These are phyloP conservation scores for Rhododendron ferrugineum DNA, from an alignment of 148 eudicot genomes.

Conservation along the genomic window DNA sequence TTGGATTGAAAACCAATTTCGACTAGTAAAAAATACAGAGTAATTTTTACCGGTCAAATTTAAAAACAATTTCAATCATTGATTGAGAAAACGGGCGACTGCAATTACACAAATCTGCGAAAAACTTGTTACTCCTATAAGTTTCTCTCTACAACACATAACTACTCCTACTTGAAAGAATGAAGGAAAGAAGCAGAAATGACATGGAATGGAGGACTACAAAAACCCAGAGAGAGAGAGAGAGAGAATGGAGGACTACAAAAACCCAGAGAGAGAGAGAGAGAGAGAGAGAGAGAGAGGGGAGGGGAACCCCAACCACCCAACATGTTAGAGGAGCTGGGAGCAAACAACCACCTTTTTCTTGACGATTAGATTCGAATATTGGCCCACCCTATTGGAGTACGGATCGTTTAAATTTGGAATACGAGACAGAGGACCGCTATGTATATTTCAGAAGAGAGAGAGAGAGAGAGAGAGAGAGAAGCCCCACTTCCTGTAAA, in stretches of 20 bases:
- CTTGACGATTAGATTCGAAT: background rate
- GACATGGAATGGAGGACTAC: background rate
- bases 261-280: background rate
- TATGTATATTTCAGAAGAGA: background rate
- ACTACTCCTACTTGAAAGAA: background rate
- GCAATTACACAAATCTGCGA: fast-evolving
- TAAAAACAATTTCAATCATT: no score
- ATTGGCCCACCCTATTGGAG: background rate
- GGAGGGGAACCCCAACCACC: background rate
- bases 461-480: background rate
- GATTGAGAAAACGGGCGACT: no score
- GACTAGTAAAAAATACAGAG: no score
- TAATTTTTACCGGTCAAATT: no score
- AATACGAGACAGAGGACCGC: background rate
- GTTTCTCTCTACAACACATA: no score
- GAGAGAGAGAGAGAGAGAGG: background rate
- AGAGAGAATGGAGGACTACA: no score
- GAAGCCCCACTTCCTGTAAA: background rate
- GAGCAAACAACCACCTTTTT: background rate
- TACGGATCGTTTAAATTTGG: background rate
- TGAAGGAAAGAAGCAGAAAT: background rate
- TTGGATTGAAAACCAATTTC: no score
- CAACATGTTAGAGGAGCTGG: constrained; percentile 10
- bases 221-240: no score
- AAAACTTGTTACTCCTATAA: no score